These are phyloP conservation scores for Rhizomucor pusillus DNA, from an alignment of 371 early-diverging fungal species.

Conservation along the genomic window DNA sequence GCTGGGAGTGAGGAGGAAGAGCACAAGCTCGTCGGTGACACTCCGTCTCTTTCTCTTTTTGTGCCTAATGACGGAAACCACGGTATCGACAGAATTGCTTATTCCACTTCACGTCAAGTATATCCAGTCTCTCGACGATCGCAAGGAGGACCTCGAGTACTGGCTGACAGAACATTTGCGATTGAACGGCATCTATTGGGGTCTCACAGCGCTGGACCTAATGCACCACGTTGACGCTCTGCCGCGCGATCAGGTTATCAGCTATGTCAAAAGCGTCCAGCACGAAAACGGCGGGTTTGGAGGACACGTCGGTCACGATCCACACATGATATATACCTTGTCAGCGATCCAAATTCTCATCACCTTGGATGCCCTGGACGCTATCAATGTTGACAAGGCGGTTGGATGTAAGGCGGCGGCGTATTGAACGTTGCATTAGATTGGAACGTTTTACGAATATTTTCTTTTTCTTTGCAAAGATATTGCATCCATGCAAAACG, in stretches of 20 bases:
- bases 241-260: constrained; percentile 69
- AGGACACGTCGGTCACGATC: constrained; percentile 84
- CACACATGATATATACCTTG: constrained; percentile 91
- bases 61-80: too few relatives aligned
- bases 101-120: constrained; percentile 72
- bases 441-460: too few relatives aligned
- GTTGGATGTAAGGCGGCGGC: constrained; percentile 60
- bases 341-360: constrained; percentile 93
- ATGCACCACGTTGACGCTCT: constrained; percentile 71
- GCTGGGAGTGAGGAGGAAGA: too few relatives aligned
- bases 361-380: constrained; percentile 78
- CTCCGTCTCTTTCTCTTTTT: too few relatives aligned
- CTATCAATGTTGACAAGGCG: constrained; percentile 64
- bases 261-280: constrained; percentile 78
- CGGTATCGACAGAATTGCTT: constrained; percentile 13
- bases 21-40: too few relatives aligned
- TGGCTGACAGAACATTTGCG: constrained; percentile 92
- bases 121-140: constrained; percentile 72
- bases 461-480: too few relatives aligned
- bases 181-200: constrained; percentile 95
- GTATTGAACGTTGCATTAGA: neutral
- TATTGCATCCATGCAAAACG: constrained; percentile 57
- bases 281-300: constrained; percentile 91
- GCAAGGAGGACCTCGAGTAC: constrained; percentile 88
- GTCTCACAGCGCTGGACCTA: constrained; percentile 79